Evolutionary conservation across 169 alveolate species (phyloP).

Genomic region (Prorocentrum cordatum): DNA sequence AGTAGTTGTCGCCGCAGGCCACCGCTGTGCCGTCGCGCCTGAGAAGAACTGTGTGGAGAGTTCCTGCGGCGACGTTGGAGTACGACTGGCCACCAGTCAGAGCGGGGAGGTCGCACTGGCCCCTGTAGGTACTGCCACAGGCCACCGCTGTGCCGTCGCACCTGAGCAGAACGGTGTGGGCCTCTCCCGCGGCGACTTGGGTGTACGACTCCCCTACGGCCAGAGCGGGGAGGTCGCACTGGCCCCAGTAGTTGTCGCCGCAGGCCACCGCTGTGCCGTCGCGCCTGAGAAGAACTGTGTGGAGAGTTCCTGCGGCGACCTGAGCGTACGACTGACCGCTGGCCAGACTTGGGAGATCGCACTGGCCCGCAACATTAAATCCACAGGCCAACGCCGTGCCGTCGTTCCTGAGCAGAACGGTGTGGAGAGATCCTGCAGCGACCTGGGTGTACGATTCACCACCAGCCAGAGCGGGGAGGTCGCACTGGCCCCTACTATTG

Average conservation of each 20-base stretch:
- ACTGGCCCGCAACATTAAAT: too few species aligned
- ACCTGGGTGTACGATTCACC: too few species aligned
- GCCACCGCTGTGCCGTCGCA: background rate
- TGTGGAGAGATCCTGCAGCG: too few species aligned
- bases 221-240: background rate
- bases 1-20: too few species aligned
- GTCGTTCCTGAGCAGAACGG: too few species aligned
- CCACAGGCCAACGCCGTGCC: too few species aligned
- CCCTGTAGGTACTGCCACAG: background rate
- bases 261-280: background rate
- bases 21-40: too few species aligned
- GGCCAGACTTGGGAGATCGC: too few species aligned
- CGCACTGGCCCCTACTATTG: background rate
- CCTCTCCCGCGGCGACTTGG: background rate
- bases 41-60: too few species aligned
- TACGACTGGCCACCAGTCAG: too few species aligned
- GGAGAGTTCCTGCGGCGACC: background rate
- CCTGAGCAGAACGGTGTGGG: background rate
- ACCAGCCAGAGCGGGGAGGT: background rate
- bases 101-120: background rate
- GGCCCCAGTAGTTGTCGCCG: background rate
- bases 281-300: background rate
- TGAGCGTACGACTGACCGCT: background rate
- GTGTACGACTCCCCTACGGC: background rate
- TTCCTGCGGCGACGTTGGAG: too few species aligned